Conservation (phyloP, 352 stramenopile species). For the Pythium aphanidermatum region DNA sequence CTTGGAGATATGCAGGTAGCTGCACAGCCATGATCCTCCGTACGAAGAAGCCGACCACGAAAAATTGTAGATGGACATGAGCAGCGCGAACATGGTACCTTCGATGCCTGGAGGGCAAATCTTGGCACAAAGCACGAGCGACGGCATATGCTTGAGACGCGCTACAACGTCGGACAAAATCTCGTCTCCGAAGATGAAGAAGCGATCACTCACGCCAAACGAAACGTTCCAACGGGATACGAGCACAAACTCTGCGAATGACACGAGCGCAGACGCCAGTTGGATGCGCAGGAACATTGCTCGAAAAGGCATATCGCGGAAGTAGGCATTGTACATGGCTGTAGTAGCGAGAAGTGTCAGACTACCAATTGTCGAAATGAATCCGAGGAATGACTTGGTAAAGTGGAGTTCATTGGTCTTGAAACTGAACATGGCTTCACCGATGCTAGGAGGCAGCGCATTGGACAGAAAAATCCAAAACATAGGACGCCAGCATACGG, state of each 20-base stretch:
- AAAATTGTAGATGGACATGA: constrained; percentile 86
- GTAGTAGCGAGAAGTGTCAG: constrained; percentile 67
- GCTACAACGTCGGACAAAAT: constrained; percentile 76
- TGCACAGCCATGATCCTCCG: constrained; percentile 73
- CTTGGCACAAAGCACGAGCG: constrained; percentile 93
- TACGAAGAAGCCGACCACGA: constrained; percentile 75
- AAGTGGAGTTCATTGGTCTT: constrained; percentile 72
- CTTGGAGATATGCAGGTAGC: constrained; percentile 69
- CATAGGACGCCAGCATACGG: constrained; percentile 72
- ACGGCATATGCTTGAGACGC: constrained; percentile 88
- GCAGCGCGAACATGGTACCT: constrained; percentile 93
- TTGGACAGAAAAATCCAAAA: constrained; percentile 82
- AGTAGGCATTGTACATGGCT: constrained; percentile 75
- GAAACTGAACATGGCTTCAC: constrained; percentile 82
- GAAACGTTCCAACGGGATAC: constrained; percentile 59
- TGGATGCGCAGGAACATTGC: constrained; percentile 73
- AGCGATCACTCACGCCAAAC: constrained; percentile 54
- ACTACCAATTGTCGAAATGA: constrained; percentile 70
- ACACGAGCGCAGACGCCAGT: constrained; percentile 56
- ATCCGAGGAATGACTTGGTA: constrained; percentile 70
- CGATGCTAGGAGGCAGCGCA: constrained; percentile 57
- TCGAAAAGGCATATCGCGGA: constrained; percentile 71
- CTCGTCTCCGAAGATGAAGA: constrained; percentile 81
- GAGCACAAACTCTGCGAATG: constrained; percentile 62
- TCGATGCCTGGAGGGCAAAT: constrained; percentile 95